Base-by-base conservation (phyloP, 2,329 filamentous ascomycete species). In the Alternaria longipes region DNA sequence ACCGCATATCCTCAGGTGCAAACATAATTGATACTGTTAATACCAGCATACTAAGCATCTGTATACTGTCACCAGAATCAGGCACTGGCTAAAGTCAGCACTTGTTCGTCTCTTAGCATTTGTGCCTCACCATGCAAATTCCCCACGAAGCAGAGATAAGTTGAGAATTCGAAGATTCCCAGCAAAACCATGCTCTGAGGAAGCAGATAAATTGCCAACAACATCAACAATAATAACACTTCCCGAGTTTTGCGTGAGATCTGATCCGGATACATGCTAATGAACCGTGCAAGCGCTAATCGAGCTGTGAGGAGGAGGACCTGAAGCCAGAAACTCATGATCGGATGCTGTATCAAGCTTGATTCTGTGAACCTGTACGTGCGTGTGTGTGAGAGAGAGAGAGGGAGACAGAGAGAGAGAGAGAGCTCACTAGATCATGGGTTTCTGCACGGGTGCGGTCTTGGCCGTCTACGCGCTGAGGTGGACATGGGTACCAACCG, bases 81-180 rank as follows among this genome's bases (percentile, higher is more conserved):
- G 38, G 50, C 50, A 53, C 50, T 53, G 24, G 16, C 40, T 42
- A 16, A 28, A 28, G 50, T 53, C n/a, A 53, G 50, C 38, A 53
- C 22, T 53, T 53, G 36, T 53, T 14, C 5, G 8, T 53, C 34
- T 53, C 8, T 16, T 24, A 53, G 50, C 24, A 53, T 53, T 53
- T 53, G 20, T 53, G 50, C 50, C 38, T 42, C 44, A 42, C 24
- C 44, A 16, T 53, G 38, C 50, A 53, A 30, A 53, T 53, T 53
- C 44, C 38, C 50, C 24, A 28, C 50, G 12, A 20, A 53, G 50
- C 38, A 14, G 38, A 53, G 50, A 53, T 53, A 53, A 24, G 36
- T 34, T 8, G 24, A 5, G 26, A 53, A 53, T 53, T 3, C 38
- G 16, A 53, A 53, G 24, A 53, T 36, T 22, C 6, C 50, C 24